Base-by-base conservation (phyloP, 176 grass and related monocot species). In the Tuctoria greenei region DNA sequence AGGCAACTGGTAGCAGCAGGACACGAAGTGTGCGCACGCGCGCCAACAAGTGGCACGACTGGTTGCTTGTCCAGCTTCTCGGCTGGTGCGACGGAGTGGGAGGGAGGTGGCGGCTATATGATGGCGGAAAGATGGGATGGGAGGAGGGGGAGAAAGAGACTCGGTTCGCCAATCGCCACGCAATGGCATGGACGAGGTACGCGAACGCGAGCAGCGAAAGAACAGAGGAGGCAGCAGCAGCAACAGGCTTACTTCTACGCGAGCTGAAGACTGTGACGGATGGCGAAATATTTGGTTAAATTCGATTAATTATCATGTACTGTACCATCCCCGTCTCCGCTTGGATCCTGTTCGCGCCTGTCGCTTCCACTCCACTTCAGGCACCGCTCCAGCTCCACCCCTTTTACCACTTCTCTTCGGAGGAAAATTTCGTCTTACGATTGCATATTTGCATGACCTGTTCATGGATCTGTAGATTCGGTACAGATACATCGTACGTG, bases 221-320 rank as follows among this genome's bases (percentile, higher is more conserved):
- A 3, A 26, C 23, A 13, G 55, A 20, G 51, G 51, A 54, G 20
- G 51, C 17, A 51, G 47, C 51, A 21, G 43, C 31, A 51, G 47
- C 51, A 21, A 11, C 31, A 31, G 31, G 31, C 31, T 89, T 87
- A 59, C 93, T 91, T 91, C 78, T 79, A 86, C 81, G 93, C 85
- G 58, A 87, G 76, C 46, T 51, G 58, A 73, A 63, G 59, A 63
- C 20, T 13, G 5, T 11, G 26, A 57, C 59, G 66, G 78, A 60
- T 61, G 35, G 79, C 67, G 78, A 82, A 71, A 63, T 37, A 11
- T 69, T 59, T 17, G 58, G 35, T 31, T 31, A 27, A 44, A 43
- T 55, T 75, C 10, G 25, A 21, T 64, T 67, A 68, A 76, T 63
- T 77, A 26, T 31, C 31, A 31, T 12, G 10, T 57, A 11, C 28